These are phyloP conservation scores for Jamesozyma jinghongensis DNA, from an alignment of 805 yeast species.

Conservation along the genomic window DNA sequence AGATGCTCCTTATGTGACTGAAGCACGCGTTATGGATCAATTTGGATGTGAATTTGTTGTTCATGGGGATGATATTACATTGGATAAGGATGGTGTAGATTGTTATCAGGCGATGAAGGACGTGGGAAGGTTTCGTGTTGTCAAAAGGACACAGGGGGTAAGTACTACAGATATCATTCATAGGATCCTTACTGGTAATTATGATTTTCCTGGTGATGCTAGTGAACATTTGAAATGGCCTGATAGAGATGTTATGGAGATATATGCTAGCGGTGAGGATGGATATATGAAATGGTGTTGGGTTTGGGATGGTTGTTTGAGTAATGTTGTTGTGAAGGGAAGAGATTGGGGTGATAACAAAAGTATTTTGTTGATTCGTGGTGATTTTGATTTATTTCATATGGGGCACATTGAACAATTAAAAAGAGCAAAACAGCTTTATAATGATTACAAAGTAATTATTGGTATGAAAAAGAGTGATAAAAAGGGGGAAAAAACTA, in stretches of 20 bases:
- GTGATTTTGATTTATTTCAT: conserved; percentile 86
- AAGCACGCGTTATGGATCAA: conserved; percentile 62
- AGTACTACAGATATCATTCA: conserved; percentile 93
- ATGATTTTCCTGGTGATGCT: conserved; percentile 3
- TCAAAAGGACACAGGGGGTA: conserved; percentile 87
- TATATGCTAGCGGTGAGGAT: conserved; percentile 54
- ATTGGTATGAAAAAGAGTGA: conserved; percentile 48
- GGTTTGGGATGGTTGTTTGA: conserved; percentile 42
- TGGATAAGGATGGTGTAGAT: conserved; percentile 92
- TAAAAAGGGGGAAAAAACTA: conserved; percentile 34
- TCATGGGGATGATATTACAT: conserved; percentile 96
- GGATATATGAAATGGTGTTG: conserved; percentile 48
- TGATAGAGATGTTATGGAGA: conserved; percentile 21
- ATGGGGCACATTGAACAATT: conserved; percentile 85
- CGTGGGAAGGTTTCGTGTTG: conserved; percentile 79
- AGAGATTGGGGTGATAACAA: conserved; percentile 9
- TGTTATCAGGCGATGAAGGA: conserved; percentile 81
- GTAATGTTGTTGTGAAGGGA: conserved; percentile 24
- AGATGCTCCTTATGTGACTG: conserved; percentile 87
- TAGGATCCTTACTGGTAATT: conserved; percentile 50
- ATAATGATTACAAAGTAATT: conserved; percentile 43
- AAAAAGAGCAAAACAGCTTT: conserved; percentile 29
- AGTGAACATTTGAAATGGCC: conserved; percentile 5
- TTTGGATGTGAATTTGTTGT: conserved; percentile 83
- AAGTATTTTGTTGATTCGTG: conserved; percentile 38